Evolutionary conservation across 441 rosid genomes (phyloP), one percentile per base, ranked within the genome.

Genomic region (Raphanus hybrid): DNA sequence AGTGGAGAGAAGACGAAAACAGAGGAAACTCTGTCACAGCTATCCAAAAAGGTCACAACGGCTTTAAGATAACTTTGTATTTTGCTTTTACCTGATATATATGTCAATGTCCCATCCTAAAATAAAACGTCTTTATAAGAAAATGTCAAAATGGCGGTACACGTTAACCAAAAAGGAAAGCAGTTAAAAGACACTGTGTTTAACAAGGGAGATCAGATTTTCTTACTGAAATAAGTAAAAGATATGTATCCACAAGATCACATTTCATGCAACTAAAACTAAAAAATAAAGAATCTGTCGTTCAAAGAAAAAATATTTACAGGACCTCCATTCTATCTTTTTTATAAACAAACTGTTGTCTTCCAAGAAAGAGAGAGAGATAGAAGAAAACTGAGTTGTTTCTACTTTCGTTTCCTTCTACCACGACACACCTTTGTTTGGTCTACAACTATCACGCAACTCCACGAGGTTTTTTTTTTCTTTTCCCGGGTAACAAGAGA

Each of bases 1-100:
- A 78, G 81, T 73, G 78, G 81, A 63, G 20, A 50, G 62, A 66
- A 45, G 81, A 64, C 71, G 59, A 48, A 74, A 70, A 64, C 64
- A 23, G 57, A 15, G 6, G 15, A 34, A 12, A 74, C 55, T 8
- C 58, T 7, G 0, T 14, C 54, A 67, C 59, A 63, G 55, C 43
- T 41, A 52, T 74, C 78, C 74, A 68, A 74, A 74, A 79, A 34
- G 61, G 12, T 55, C 27, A 10, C 69, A 11, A 70, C 71, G 29
- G 64, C 69, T 23, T 23, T 23, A 23, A 23, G 26, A 23, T 23
- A 23, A 23, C 26, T 23, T 23, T 23, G 26, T 23, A 23, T 23
- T 23, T 23, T 23, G 26, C 64, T 26, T 3, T 61, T 23, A 5
- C 18, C 45, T 10, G 29, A 59, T 34, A 5, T 29, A 41, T 32